Evolutionary conservation across 2,329 filamentous ascomycete species (phyloP).

Genomic region (Ceratocystis papillata): DNA sequence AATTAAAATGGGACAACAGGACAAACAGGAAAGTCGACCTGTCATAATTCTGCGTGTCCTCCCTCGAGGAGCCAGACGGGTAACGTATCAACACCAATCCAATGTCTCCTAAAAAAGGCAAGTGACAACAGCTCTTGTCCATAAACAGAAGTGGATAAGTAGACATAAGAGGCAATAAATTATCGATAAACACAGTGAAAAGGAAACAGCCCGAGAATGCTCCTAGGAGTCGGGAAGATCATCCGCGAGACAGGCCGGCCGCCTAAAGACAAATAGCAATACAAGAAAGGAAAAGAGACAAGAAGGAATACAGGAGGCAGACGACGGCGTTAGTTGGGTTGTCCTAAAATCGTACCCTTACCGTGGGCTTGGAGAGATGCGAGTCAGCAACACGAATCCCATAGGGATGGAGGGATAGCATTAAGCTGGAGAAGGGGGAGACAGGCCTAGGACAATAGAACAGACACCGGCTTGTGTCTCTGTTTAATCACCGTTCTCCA

Average conservation of each 20-base stretch:
- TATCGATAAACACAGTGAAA: background rate
- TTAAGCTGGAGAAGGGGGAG: background rate
- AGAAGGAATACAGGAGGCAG: too few species aligned
- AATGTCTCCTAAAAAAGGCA: background rate
- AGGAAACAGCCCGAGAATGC: background rate
- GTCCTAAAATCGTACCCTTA: background rate
- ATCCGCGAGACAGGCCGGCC: background rate
- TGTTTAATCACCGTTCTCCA: background rate
- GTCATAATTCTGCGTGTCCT: slow-evolving; percentile 2
- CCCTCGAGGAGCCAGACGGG: background rate
- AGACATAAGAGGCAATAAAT: background rate
- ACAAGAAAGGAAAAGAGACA: background rate
- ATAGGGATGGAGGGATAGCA: background rate
- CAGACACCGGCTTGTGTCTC: background rate
- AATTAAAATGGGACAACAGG: background rate
- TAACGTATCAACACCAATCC: slow-evolving; percentile 1
- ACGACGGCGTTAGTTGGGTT: too few species aligned
- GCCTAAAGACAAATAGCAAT: background rate
- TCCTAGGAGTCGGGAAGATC: background rate
- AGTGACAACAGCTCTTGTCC: background rate
- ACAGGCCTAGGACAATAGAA: background rate
- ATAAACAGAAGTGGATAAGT: background rate
- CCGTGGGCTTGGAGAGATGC: background rate
- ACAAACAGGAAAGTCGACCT: slow-evolving; percentile 3
- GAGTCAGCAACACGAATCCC: background rate